Conservation (phyloP, 306 rosid genomes). For the Malus asiatica region DNA sequence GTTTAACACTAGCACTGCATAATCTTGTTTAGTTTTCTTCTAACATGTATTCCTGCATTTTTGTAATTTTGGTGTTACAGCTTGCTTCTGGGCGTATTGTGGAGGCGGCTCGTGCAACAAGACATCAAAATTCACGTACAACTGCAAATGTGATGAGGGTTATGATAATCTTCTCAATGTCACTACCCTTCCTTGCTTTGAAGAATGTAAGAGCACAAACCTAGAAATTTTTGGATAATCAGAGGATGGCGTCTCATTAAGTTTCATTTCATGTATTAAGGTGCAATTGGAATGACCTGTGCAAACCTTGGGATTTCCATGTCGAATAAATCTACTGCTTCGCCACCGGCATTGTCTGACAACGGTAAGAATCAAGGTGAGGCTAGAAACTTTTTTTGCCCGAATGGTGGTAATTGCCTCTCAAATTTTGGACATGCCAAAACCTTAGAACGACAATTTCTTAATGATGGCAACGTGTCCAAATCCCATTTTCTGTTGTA, state of each 20-base stretch:
- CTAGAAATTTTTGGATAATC: not conserved
- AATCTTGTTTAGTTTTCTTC: not conserved
- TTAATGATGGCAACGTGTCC: no score
- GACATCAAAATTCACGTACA: constrained; percentile 44
- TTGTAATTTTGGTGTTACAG: constrained; percentile 28
- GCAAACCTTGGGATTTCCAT: constrained; percentile 52
- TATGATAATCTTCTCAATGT: constrained; percentile 62
- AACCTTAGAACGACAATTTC: not conserved
- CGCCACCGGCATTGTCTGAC: constrained; percentile 31
- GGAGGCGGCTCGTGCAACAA: constrained; percentile 76
- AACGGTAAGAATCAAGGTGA: constrained; percentile 27
- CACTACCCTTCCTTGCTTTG: constrained; percentile 59
- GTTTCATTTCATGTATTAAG: constrained; percentile 31
- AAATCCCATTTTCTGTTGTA: no score
- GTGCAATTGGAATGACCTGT: constrained; percentile 65
- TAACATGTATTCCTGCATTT: not conserved
- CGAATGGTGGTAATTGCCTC: not conserved
- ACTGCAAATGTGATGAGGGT: constrained; percentile 50
- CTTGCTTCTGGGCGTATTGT: constrained; percentile 74
- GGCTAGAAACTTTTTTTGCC: not conserved
- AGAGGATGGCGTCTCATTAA: constrained; percentile 3
- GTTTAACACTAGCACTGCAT: no score
- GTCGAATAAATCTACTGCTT: constrained; percentile 35
- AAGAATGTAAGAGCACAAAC: constrained; percentile 53
- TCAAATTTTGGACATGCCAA: not conserved